Evolutionary conservation across 2,329 filamentous ascomycete genomes (phyloP).

Genomic region (Geosmithia flava): DNA sequence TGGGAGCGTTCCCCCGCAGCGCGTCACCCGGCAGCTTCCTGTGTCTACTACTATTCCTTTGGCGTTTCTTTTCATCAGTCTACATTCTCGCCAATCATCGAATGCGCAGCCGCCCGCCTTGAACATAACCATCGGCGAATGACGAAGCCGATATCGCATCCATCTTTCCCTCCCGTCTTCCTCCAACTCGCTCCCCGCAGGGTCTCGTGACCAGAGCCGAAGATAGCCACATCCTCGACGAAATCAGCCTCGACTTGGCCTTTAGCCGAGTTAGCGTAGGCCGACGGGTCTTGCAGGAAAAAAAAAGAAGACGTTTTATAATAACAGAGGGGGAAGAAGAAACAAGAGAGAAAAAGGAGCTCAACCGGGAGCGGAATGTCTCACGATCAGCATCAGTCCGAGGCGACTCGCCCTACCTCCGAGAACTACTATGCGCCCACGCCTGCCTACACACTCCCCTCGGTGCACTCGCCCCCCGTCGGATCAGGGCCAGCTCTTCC

Average conservation of each 20-base stretch:
- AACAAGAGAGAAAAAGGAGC: neutral
- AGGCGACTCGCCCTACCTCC: constrained; percentile 16
- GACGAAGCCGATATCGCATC: neutral
- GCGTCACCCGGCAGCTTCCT: constrained; percentile 22
- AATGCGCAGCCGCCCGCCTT: neutral
- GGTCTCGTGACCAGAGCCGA: neutral
- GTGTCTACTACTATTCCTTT: constrained; percentile 3
- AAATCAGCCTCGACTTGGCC: neutral
- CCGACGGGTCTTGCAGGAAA: neutral
- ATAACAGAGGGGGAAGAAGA: no score
- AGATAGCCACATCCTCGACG: neutral
- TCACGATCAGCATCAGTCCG: constrained; percentile 32
- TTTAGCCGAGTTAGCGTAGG: neutral
- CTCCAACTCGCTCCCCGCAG: neutral
- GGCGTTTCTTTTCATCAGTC: neutral
- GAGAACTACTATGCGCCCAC: constrained; percentile 20
- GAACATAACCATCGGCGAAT: neutral
- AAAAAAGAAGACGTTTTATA: no score
- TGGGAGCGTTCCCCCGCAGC: constrained; percentile 46
- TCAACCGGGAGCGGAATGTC: constrained; percentile 28
- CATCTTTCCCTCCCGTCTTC: neutral
- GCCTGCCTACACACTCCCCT: constrained; percentile 19
- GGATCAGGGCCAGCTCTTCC: constrained; percentile 4
- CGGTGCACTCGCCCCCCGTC: constrained; percentile 11
- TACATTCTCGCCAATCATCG: neutral